Percentiles rank a stretch among this genome's conserved stretches.
Evolutionary conservation across 2,329 filamentous ascomycete genomes (phyloP).

Genomic region (Aureobasidium namibiae): DNA sequence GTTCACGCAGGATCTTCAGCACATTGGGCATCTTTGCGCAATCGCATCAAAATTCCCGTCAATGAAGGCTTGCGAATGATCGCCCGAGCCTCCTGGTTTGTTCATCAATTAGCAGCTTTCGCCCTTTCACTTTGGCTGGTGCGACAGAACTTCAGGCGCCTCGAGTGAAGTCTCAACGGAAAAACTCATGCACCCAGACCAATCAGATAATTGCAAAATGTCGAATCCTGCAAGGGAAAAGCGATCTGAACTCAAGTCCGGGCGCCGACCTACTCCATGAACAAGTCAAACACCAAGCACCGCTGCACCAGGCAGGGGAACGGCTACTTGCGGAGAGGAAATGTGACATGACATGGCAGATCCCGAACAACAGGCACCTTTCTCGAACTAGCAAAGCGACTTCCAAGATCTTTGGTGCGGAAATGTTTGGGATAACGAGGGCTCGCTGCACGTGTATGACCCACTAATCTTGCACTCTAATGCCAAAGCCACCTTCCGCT

Average conservation of each 20-base stretch:
- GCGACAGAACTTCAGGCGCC: neutral
- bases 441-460: conserved; percentile 4
- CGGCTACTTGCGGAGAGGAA: neutral
- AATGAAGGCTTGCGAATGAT: neutral
- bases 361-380: neutral
- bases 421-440: neutral
- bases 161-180: neutral
- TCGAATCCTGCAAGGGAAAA: conserved; percentile 1
- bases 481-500: conserved; percentile 7
- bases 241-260: neutral
- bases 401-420: conserved; percentile 4
- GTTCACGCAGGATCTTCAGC: conserved; percentile 7
- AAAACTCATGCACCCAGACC: conserved; percentile 4
- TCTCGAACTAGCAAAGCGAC: conserved; percentile 6
- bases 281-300: neutral
- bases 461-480: neutral
- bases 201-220: conserved; percentile 6
- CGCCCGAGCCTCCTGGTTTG: neutral
- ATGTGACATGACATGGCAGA: neutral
- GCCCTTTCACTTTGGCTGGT: neutral
- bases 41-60: neutral
- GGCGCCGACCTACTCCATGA: neutral
- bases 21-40: conserved; percentile 8
- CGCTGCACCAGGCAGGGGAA: neutral
- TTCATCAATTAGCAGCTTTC: neutral